phyloP scores from a whole-genome alignment of 2,329 filamentous ascomycete species.

The Exophiala sideris region DNA sequence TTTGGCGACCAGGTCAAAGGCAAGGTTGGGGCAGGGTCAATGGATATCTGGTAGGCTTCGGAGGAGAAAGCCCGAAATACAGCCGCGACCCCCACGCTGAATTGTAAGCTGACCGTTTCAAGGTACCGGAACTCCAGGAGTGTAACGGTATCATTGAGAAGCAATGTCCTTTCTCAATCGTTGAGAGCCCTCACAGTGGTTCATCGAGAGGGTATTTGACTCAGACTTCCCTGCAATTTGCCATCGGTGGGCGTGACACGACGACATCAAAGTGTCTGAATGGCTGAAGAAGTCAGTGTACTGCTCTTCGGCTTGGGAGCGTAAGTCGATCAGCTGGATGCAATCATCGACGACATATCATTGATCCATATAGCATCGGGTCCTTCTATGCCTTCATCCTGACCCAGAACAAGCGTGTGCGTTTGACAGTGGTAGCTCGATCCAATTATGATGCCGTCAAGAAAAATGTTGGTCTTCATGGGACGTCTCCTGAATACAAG shows the following conservation, averaged over 20 bases:
- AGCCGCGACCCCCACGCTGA: too few relatives aligned
- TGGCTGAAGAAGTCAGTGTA: slow-evolving; percentile 38
- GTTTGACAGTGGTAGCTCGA: slow-evolving; percentile 43
- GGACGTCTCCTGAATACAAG: neutral
- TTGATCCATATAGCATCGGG: slow-evolving; percentile 45
- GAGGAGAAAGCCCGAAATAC: too few relatives aligned
- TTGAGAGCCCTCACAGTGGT: too few relatives aligned
- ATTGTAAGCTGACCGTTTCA: too few relatives aligned
- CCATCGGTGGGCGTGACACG: neutral
- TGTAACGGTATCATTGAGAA: too few relatives aligned
- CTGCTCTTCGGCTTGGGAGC: slow-evolving; percentile 55
- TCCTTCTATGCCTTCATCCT: slow-evolving; percentile 58
- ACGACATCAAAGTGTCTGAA: slow-evolving; percentile 11
- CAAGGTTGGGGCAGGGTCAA: too few relatives aligned
- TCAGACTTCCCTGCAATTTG: neutral
- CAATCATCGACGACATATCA: neutral
- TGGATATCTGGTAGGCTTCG: too few relatives aligned
- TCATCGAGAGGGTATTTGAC: too few relatives aligned
- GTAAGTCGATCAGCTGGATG: slow-evolving; percentile 36
- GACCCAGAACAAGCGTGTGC: slow-evolving; percentile 39
- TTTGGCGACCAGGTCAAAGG: too few relatives aligned
- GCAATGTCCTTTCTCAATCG: too few relatives aligned
- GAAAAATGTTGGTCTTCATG: slow-evolving; percentile 32
- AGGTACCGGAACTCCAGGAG: too few relatives aligned
- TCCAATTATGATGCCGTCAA: slow-evolving; percentile 46